Evolutionary conservation across 176 grass and related monocot species (phyloP), one percentile per base, ranked within the genome.

Genomic region (Musa itinerans): DNA sequence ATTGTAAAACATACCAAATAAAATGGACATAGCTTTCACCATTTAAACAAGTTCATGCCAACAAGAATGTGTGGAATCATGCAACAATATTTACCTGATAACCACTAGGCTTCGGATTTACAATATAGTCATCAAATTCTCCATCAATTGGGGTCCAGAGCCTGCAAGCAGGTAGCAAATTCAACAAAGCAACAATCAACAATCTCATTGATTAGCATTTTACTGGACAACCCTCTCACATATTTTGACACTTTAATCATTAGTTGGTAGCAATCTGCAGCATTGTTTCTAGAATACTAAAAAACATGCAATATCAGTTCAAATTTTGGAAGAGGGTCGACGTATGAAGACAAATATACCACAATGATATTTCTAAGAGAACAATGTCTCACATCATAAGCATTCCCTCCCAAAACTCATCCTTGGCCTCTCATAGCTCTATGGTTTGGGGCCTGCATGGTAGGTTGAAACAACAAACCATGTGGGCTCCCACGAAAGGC

Each of bases 91-190:
- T 92, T 52, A 98, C 94, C 89, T 90, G 94, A 80, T 98, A 98
- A 80, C 94, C 94, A 34, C 94, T 98, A 74, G 86, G 85, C 88
- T 98, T 98, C 74, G 94, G 94, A 76, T 98, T 98, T 50, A 98
- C 81, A 74, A 98, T 87, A 81, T 98, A 98, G 67, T 98, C 94
- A 91, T 98, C 94, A 71, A 98, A 98, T 69, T 98, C 90, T 68
- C 94, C 90, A 87, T 93, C 94, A 66, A 98, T 89, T 78, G 94
- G 90, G 80, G 86, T 91, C 90, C 94, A 98, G 72, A 98, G 77
- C 82, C 94, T 98, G 87, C 66, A 83, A 34, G 50, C 54, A 83
- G 26, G 54, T 34, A 10, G 59, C 43, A 55, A 65, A 63, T 43
- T 58, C 49, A 12, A 54, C 43, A 27, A 79, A 75, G 75, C 68